phyloP scores from a whole-genome alignment of 139 green algal species.

The Chlorella vulgaris region DNA sequence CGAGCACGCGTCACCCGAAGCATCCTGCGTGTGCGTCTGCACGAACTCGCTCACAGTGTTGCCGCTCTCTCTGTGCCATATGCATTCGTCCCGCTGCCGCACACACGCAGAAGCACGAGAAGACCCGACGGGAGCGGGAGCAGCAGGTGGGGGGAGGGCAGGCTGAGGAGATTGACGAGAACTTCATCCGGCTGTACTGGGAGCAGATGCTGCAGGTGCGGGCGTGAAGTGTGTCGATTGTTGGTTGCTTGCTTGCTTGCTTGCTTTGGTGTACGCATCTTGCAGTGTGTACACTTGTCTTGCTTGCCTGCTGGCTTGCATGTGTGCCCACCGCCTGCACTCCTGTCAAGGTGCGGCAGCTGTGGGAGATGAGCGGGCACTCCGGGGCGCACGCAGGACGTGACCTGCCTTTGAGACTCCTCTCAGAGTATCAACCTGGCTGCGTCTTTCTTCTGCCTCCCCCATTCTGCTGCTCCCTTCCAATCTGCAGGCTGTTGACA shows the following conservation, averaged over 20 bases:
- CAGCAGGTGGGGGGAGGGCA: neutral
- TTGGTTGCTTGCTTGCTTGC: neutral
- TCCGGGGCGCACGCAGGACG: too few species aligned
- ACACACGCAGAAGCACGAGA: conserved; percentile 27
- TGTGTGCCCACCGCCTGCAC: too few species aligned
- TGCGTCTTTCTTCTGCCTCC: neutral
- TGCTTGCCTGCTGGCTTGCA: too few species aligned
- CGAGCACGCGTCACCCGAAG: too few species aligned
- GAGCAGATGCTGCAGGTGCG: conserved; percentile 93
- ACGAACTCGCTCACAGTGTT: too few species aligned
- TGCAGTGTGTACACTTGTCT: too few species aligned
- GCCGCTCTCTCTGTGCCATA: neutral
- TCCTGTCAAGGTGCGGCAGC: too few species aligned
- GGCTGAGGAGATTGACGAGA: conserved; percentile 72
- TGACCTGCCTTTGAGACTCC: too few species aligned
- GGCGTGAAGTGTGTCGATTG: neutral
- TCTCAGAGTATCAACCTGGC: too few species aligned
- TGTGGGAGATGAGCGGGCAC: too few species aligned
- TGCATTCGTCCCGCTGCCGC: neutral
- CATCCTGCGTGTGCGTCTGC: too few species aligned
- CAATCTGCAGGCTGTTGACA: conserved; percentile 80
- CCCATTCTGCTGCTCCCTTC: neutral
- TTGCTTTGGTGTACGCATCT: too few species aligned
- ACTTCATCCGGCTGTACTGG: conserved; percentile 98
- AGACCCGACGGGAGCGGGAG: conserved; percentile 31